Base-by-base conservation (phyloP, 805 yeast genomes). In the Yarrowia sp. region DNA sequence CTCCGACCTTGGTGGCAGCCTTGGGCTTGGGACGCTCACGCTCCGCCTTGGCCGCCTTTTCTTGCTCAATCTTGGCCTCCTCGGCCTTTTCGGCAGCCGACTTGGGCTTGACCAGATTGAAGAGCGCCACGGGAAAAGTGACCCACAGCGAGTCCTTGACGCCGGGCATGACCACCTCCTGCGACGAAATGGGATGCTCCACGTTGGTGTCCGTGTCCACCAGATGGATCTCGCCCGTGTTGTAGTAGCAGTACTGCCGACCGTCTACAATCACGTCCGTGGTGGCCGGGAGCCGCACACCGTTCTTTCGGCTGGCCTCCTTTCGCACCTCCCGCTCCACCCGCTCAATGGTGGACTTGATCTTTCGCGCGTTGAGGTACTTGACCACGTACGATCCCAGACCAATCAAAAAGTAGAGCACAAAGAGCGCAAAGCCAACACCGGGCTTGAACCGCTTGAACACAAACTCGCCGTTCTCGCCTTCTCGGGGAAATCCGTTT, bases 401-500 rank as follows among this genome's bases (percentile, higher is more conserved):
- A 35, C 87, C 80, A 28, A 83, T 76, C 11, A 88, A 68, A 0
- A 84, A 36, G 64, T 79, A 83, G 30, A 90, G 71, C 35, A 88
- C 78, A 3, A 77, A 69, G 1, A 86, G 41, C 0, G 89, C 83
- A 56, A 85, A 73, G 11, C 81, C 69, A 33, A 82, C 72, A 41
- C 88, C 87, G 22, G 92, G 97, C 71, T 87, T 83, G 81, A 80
- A 91, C 74, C 86, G 81, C 35, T 70, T 73, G 73, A 88, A 84
- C 35, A 41, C 41, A 67, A 80, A 79, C 79, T 88, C 84, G 62
- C 84, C 90, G 21, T 85, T 81, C 16, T 86, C 90, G 66, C 85
- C 85, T 83, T 89, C 90, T 67, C 81, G 80, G 7, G 99, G 98
- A 76, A 95, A 93, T 8, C 98, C 98, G 69, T 84, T 82, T 46